Evolutionary conservation across 2,329 filamentous ascomycete genomes (phyloP).

Genomic region (Botrytis tulipae): DNA sequence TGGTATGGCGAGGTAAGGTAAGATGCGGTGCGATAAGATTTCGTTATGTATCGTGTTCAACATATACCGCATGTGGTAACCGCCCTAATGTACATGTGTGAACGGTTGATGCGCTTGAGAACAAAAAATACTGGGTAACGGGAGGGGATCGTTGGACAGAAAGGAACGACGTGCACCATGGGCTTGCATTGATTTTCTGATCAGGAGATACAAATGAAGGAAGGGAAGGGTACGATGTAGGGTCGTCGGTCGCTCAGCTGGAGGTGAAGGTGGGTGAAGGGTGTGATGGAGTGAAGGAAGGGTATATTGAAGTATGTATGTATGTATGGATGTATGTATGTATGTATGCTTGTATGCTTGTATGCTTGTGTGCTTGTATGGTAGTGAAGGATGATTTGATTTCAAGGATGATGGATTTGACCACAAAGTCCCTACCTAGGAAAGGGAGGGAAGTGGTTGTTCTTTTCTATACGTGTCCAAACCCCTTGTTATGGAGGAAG

Average conservation of each 20-base stretch:
- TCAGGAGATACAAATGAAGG: not conserved
- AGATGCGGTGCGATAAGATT: conserved; percentile 8
- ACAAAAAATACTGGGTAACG: conserved; percentile 1
- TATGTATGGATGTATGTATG: too few species aligned
- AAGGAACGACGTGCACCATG: not conserved
- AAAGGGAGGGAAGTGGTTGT: not conserved
- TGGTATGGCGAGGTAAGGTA: not conserved
- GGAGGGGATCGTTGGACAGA: not conserved
- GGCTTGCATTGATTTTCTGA: conserved; percentile 8
- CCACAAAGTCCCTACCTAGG: not conserved
- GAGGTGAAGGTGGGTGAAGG: not conserved
- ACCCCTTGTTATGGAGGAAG: not conserved
- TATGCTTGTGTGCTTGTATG: not conserved
- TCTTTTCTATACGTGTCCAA: conserved; percentile 10
- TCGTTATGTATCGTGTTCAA: conserved; percentile 3
- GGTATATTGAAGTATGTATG: too few species aligned
- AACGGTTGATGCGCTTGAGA: conserved; percentile 9
- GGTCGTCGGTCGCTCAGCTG: too few species aligned
- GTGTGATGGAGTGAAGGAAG: not conserved
- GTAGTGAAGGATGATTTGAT: not conserved
- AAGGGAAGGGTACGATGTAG: not conserved
- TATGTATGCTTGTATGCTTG: too few species aligned
- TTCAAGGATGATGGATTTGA: not conserved
- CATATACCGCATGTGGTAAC: not conserved
- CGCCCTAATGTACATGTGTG: not conserved